Conservation (phyloP, 805 yeast genomes). For the Sugiyamaella floridensis region DNA sequence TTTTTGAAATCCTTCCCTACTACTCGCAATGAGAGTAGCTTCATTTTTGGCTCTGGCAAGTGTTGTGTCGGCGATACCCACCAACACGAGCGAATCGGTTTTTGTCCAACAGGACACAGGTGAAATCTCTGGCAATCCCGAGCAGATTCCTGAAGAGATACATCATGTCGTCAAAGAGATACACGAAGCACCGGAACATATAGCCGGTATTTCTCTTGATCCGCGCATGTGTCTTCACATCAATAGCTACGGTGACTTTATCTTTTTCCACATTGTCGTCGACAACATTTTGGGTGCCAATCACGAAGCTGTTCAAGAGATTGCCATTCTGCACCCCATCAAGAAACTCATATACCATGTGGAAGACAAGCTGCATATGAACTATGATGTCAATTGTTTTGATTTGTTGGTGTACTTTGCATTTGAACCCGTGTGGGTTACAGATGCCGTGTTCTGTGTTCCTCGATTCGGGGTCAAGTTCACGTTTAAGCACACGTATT, state of each 20-base stretch:
- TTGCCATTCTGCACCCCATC: neutral
- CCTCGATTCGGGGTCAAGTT: neutral
- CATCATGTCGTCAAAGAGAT: neutral
- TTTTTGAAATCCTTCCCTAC: too few species aligned
- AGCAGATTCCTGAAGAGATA: neutral
- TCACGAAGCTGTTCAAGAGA: neutral
- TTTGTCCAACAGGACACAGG: too few species aligned
- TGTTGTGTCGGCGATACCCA: too few species aligned
- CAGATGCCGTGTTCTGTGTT: neutral
- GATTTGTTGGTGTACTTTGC: neutral
- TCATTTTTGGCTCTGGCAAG: too few species aligned
- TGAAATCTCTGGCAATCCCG: neutral
- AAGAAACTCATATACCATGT: neutral
- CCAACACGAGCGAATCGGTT: too few species aligned
- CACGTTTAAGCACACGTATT: neutral
- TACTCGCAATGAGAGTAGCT: too few species aligned
- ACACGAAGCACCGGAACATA: neutral
- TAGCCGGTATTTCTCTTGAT: neutral
- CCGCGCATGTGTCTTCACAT: neutral
- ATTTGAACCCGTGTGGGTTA: neutral
- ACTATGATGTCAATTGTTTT: neutral
- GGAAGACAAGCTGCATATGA: neutral
- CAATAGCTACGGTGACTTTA: neutral
- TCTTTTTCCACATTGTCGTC: neutral
- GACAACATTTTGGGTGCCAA: neutral